Evolutionary conservation across 2,329 filamentous ascomycete genomes (phyloP), one percentile per base, ranked within the genome.

Genomic region (Calonectria ilicicola): DNA sequence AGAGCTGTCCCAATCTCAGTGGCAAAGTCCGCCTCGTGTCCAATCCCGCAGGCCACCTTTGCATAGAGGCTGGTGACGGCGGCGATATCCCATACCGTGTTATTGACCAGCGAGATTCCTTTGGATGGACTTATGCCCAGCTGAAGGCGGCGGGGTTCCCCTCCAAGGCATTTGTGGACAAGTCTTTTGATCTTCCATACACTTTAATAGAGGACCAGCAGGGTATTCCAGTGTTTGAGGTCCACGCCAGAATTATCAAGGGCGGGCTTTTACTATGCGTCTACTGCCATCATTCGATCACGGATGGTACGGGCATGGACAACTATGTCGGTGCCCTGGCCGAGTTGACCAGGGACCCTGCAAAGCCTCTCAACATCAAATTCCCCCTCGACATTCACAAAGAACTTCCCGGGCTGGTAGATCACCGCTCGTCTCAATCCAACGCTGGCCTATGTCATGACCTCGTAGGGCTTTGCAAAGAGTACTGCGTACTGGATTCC

Each of bases 221-320:
- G 9, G 65, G 65, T 19, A 56, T 67, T 15, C 65, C 65, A 7
- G 65, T 58, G 2, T 58, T 67, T 14, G 49, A 67, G 35, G 49
- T 67, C 23, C 65, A 56, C 23, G 65, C 32, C 12, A 56, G 49
- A 26, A 38, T 56, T 5, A 67, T 67, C 47, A 8, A 44, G 12
- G 65, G 49, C n/a, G 65, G 65, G 2, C 35, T 67, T 10, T 12
- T 67, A 15, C 14, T 67, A 35, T 40, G 49, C 35, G 9, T 67
- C 14, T 58, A 67, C 38, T 27, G 32, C 49, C 65, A 67, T 8
- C 65, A 67, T 26, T 67, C 65, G 7, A 46, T 67, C 32, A 56
- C 65, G 9, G 65, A 67, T 32, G 65, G 65, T 14, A 27, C 47
- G 14, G 47, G 65, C 9, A 35, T 67, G 47, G 38, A 44, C 23